These are phyloP conservation scores for Fraxinus ornus DNA, from an alignment of 305 asterid genomes.

Conservation along the genomic window DNA sequence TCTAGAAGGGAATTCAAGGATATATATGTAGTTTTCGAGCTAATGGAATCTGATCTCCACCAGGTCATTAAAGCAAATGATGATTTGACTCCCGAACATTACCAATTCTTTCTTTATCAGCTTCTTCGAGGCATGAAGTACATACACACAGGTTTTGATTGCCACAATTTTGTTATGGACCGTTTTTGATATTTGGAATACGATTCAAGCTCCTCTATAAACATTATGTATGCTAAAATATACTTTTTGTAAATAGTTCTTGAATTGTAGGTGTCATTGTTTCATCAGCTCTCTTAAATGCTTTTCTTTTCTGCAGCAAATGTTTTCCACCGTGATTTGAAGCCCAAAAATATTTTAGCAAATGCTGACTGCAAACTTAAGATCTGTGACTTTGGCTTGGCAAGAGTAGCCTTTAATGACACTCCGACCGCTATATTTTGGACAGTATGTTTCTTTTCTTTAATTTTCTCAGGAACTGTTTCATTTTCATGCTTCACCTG, in stretches of 20 bases:
- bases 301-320: conserved; percentile 60
- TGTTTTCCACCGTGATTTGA: conserved; percentile 89
- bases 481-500: neutral
- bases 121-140: conserved; percentile 95
- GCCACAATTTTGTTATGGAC: neutral
- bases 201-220: neutral
- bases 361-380: conserved; percentile 94
- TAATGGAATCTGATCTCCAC: conserved; percentile 94
- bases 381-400: conserved; percentile 94
- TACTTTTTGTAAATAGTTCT: neutral
- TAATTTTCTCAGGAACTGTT: conserved; percentile 5
- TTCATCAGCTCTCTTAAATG: conserved; percentile 10
- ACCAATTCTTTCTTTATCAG: conserved; percentile 92
- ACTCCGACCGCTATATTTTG: conserved; percentile 96
- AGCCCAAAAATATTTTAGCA: conserved; percentile 89
- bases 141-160: conserved; percentile 73
- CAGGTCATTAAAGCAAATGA: conserved; percentile 96
- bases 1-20: conserved; percentile 95
- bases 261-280: neutral
- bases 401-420: conserved; percentile 95
- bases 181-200: neutral
- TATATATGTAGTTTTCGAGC: conserved; percentile 85
- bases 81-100: conserved; percentile 91
- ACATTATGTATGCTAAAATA: neutral
- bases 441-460: conserved; percentile 62